Conservation (phyloP, 1,284 basidiomycete genomes). For the Porodaedalea pini region DNA sequence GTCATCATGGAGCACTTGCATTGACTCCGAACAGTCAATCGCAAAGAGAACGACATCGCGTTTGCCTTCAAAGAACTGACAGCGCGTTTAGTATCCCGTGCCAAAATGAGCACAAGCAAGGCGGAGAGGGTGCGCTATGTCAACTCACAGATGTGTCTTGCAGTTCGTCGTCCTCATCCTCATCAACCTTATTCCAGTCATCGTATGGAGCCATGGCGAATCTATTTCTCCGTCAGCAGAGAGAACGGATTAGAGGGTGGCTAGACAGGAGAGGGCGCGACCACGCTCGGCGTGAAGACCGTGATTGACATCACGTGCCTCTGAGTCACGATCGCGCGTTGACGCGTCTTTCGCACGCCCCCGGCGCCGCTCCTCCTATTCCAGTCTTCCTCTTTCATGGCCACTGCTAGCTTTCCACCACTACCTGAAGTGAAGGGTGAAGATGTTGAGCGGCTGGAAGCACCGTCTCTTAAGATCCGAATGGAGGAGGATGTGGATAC, state of each 20-base stretch:
- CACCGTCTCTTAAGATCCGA: constrained; percentile 47
- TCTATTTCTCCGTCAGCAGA: background rate
- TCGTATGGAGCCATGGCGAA: constrained; percentile 55
- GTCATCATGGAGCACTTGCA: constrained; percentile 72
- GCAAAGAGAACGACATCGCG: constrained; percentile 87
- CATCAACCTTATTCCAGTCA: constrained; percentile 71
- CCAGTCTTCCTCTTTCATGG: background rate
- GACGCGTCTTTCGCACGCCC: constrained; percentile 10
- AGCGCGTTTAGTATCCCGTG: constrained; percentile 11
- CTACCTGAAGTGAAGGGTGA: constrained; percentile 30
- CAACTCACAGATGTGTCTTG: constrained; percentile 61
- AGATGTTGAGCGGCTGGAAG: constrained; percentile 8
- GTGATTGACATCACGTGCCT: too few species aligned
- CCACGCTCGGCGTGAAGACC: too few species aligned
- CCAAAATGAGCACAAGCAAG: background rate
- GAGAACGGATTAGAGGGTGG: too few species aligned
- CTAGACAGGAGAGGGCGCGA: too few species aligned
- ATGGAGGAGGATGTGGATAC: constrained; percentile 63
- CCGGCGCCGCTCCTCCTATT: too few species aligned
- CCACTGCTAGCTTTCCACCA: constrained; percentile 19
- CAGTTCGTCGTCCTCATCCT: constrained; percentile 76
- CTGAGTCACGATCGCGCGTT: too few species aligned
- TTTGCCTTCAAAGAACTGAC: constrained; percentile 67
- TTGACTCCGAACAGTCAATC: constrained; percentile 88
- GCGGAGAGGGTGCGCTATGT: background rate